Base-by-base conservation (phyloP, 202 grass and related monocot species). In the Schoenoplectus triqueter region DNA sequence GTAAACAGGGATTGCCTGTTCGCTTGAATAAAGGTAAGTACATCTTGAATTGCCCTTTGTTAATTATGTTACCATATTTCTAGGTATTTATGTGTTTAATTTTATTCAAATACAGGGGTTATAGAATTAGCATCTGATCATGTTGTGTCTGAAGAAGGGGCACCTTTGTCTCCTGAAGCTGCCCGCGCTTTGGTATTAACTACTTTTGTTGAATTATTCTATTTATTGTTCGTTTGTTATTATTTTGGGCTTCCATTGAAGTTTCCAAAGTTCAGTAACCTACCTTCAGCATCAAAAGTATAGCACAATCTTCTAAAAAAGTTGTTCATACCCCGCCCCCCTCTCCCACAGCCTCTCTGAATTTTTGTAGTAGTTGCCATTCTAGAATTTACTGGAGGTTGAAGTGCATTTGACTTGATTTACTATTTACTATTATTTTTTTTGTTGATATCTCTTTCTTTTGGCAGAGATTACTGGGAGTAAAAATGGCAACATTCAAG, bases 91-190 rank as follows among this genome's bases (percentile, higher is more conserved):
- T 81, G 48, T 47, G 45, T 56, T 18, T 60, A 5, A 10, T 69
- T 69, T 55, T 84, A 40, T 84, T 84, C 20, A n/a, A 60, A 57
- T 83, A 44, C 87, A 98, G 96, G 96, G 45, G 86, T 81, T 19
- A 81, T 98, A 55, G 96, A 98, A 84, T 92, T 98, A 82, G 82
- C 95, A 88, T 89, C 91, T 78, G 91, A 95, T 78, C 89, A 92
- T 88, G 86, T 94, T 62, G 90, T 98, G 7, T 95, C 93, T 73
- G 95, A 98, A 88, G 89, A 95, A 94, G 93, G 91, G 21, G 90
- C 84, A 50, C 89, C 91, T 31, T 73, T 98, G 74, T 98, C 95
- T 7, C 93, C 91, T 57, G 93, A 98, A 92, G 86, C 93, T 86
- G 75, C 96, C 75, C 91, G 92, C 20, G 81, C 83, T 63, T 86